phyloP scores from a whole-genome alignment of 768 basidiomycete genomes.

The Sarcodon aspratus region DNA sequence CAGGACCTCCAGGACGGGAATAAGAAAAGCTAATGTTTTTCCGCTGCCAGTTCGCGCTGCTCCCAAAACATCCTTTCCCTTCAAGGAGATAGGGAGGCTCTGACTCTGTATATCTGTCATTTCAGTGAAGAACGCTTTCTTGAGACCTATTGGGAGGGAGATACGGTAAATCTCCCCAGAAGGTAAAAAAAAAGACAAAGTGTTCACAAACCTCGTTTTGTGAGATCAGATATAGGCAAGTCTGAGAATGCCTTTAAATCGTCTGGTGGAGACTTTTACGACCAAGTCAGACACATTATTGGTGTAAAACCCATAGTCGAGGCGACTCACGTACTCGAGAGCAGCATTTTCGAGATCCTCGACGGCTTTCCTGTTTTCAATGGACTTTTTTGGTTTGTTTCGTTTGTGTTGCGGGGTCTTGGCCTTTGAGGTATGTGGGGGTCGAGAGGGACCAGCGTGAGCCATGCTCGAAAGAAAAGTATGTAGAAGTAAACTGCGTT shows the following conservation, averaged over 20 bases:
- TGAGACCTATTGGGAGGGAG: constrained; percentile 44
- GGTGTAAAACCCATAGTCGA: neutral
- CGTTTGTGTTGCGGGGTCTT: neutral
- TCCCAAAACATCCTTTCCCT: constrained; percentile 55
- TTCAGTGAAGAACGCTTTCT: constrained; percentile 73
- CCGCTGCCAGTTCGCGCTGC: constrained; percentile 65
- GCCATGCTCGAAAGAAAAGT: constrained; percentile 3
- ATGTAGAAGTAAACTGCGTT: no score
- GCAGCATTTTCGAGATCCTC: constrained; percentile 38
- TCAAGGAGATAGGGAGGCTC: constrained; percentile 48
- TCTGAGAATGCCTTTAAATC: constrained; percentile 53
- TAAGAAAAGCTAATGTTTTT: constrained; percentile 64
- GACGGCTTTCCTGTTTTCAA: constrained; percentile 33
- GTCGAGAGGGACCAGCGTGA: constrained; percentile 9
- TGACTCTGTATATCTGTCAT: constrained; percentile 76
- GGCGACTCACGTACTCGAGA: constrained; percentile 34
- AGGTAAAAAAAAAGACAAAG: constrained; percentile 1
- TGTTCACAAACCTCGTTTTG: constrained; percentile 48
- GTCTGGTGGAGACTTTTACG: constrained; percentile 34
- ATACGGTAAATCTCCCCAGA: neutral
- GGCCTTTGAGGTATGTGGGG: constrained; percentile 3
- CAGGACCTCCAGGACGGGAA: constrained; percentile 55
- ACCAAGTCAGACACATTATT: constrained; percentile 6
- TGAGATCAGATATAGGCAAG: constrained; percentile 67
- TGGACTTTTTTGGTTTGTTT: constrained; percentile 29